Evolutionary conservation across 2,329 filamentous ascomycete species (phyloP).

Genomic region (Rhexocercosporidium sp.): DNA sequence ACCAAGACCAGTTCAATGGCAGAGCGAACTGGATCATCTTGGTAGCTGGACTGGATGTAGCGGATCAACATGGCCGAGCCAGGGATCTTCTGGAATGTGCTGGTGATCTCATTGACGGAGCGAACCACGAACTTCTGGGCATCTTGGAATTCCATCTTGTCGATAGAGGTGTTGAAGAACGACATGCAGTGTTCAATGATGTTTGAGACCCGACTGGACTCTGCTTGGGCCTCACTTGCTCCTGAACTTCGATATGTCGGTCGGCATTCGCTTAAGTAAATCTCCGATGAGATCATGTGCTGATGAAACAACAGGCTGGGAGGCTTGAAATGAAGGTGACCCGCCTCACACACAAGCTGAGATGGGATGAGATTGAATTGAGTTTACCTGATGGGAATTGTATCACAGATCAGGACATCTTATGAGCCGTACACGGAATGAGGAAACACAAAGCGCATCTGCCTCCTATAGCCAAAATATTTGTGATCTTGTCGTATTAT

Average conservation of each 20-base stretch:
- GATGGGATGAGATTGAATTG: too few species aligned
- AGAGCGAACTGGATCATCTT: conserved; percentile 93
- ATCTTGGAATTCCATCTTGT: conserved; percentile 66
- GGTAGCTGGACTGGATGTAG: conserved; percentile 96
- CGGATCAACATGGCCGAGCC: conserved; percentile 93
- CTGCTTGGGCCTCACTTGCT: neutral
- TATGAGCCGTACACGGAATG: too few species aligned
- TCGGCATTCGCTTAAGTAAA: neutral
- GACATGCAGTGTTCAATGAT: conserved; percentile 21
- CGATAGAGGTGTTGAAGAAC: conserved; percentile 23
- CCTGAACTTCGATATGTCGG: conserved; percentile 9
- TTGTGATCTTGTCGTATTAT: too few species aligned
- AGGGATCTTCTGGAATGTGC: conserved; percentile 86
- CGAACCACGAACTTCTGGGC: conserved; percentile 59
- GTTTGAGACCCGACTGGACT: neutral
- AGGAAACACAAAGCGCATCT: too few species aligned
- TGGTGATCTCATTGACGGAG: conserved; percentile 57
- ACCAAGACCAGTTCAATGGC: conserved; percentile 93
- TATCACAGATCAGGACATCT: too few species aligned
- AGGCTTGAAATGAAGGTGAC: neutral
- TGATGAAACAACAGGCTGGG: neutral
- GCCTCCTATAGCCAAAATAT: too few species aligned
- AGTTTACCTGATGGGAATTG: too few species aligned
- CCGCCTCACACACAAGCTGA: too few species aligned
- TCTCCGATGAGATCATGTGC: neutral